Evolutionary conservation across 768 basidiomycete species (phyloP).

Genomic region (Paxillus rubicundulus): DNA sequence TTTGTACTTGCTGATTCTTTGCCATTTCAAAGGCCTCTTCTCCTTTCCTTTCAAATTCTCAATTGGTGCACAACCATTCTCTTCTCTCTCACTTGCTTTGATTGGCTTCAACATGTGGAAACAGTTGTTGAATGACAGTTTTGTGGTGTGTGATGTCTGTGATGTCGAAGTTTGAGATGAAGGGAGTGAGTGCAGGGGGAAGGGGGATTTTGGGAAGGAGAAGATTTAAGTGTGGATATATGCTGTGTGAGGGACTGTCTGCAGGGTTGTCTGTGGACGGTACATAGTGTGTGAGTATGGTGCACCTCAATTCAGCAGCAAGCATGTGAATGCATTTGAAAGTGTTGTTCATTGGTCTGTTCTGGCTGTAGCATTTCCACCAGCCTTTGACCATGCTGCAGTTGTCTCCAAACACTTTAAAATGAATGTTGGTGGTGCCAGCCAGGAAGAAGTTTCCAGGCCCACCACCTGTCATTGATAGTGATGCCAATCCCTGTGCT

Average conservation of each 20-base stretch:
- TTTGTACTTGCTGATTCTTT: too few species aligned
- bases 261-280: conserved; percentile 18
- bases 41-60: too few species aligned
- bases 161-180: background rate
- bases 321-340: conserved; percentile 23
- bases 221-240: conserved; percentile 1
- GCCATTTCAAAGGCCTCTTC: too few species aligned
- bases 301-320: background rate
- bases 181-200: too few species aligned
- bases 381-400: conserved; percentile 37
- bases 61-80: too few species aligned
- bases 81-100: too few species aligned
- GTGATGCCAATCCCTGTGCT: too few species aligned
- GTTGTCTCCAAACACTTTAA: conserved; percentile 25
- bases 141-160: background rate
- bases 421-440: background rate
- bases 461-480: too few species aligned
- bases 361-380: conserved; percentile 33
- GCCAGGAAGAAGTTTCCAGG: too few species aligned
- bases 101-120: too few species aligned
- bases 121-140: too few species aligned
- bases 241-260: conserved; percentile 15
- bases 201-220: background rate
- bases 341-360: conserved; percentile 23
- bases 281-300: conserved; percentile 19